Base-by-base conservation (phyloP, 2,329 filamentous ascomycete species). In the Fusarium sp. region DNA sequence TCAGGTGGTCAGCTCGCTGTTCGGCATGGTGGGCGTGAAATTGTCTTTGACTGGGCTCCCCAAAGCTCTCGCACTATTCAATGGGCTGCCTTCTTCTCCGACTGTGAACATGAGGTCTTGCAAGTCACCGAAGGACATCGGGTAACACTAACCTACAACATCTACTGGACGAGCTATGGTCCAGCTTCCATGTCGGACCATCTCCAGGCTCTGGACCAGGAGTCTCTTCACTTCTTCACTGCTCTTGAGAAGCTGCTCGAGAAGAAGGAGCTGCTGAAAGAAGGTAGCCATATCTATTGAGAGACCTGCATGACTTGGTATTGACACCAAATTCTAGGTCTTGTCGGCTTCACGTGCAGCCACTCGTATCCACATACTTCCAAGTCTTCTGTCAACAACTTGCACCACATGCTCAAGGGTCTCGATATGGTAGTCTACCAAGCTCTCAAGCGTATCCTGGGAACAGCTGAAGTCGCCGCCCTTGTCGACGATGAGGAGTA, bases 81-180 rank as follows among this genome's bases (percentile, higher is more conserved):
- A 35, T 87, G 84, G 84, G 82, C 82, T 0, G 84, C 85, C 0
- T 87, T 87, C 75, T 84, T 84, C 61, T 76, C 79, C 53, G 83
- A 86, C 69, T 86, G 83, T 65, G 80, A 85, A 59, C 84, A 87
- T 52, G 83, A 87, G 63, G 80, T 87, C 2, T 67, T 81, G 1
- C 79, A 82, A 15, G 81, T 90, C 8, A 83, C 76, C 0, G 66
- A 75, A 2, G 86, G 87, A 0, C 79, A 89, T 57, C 82, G 85
- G 8, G 82, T 76, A 14, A 77, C 74, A 0, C 72, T 90, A 21
- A 89, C 86, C 0, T 89, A 90, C 75, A 89, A 89, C 58, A 76
- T 90, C 3, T 87, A 58, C 5, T 61, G 59, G 62, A 63, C 64
- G 18, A 3, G 46, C n/a, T 68, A 81, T 35, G 74, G 81, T 0